Evolutionary conservation across 345 rosid species (phyloP).

Genomic region (Camelina neglecta): DNA sequence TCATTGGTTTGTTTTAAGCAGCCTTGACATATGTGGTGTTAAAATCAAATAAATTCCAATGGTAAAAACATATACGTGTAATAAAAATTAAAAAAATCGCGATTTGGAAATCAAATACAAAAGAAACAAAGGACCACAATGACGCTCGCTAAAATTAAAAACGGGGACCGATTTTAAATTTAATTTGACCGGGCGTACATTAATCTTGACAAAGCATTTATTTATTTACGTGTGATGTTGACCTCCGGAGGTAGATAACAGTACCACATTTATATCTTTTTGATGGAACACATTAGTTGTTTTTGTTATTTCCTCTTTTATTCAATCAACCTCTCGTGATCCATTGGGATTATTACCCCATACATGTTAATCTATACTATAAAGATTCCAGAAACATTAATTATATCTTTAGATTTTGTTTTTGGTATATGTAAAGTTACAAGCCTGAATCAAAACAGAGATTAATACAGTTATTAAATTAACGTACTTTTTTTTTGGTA

Average conservation of each 20-base stretch:
- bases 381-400: not conserved
- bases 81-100: too few relatives aligned
- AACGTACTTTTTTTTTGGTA: too few relatives aligned
- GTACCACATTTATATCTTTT: conserved; percentile 42
- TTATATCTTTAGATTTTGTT: not conserved
- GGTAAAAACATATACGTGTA: not conserved
- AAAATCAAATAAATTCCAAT: not conserved
- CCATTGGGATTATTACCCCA: conserved; percentile 18
- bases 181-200: conserved; percentile 42
- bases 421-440: not conserved
- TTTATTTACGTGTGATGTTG: conserved; percentile 39
- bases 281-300: conserved; percentile 31
- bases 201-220: conserved; percentile 39
- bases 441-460: too few relatives aligned
- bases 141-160: not conserved
- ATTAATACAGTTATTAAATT: too few relatives aligned
- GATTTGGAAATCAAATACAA: not conserved
- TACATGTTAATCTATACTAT: not conserved
- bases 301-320: conserved; percentile 25
- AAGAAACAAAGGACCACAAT: too few relatives aligned
- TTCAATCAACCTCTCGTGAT: conserved; percentile 20
- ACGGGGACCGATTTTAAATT: conserved; percentile 38
- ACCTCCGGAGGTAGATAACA: conserved; percentile 31
- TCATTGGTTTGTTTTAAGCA: conserved; percentile 4
- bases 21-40: not conserved